Conservation (phyloP, 495 filamentous ascomycete species). For the Tirmania nivea region DNA sequence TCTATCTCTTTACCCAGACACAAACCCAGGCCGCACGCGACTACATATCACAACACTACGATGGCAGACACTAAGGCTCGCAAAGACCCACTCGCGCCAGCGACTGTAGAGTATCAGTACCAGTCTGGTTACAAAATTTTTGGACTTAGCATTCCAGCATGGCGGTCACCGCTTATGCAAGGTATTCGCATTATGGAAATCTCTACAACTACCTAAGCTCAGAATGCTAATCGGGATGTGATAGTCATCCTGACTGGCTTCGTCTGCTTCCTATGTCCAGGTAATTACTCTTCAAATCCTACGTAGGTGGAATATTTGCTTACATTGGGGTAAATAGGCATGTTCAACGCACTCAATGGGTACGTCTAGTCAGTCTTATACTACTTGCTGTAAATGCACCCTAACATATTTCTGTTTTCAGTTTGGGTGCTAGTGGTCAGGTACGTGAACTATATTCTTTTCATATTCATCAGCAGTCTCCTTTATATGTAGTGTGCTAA, state of each 20-base stretch:
- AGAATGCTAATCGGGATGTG: background rate
- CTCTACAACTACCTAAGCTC: background rate
- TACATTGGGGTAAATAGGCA: constrained; percentile 6
- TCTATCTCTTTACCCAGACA: too few relatives aligned
- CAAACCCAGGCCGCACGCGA: too few relatives aligned
- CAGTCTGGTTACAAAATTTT: constrained; percentile 4
- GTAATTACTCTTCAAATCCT: constrained; percentile 26
- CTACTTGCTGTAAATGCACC: too few relatives aligned
- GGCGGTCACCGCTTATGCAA: constrained; percentile 15
- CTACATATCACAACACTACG: too few relatives aligned
- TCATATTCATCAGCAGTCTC: too few relatives aligned
- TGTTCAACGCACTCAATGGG: constrained; percentile 53
- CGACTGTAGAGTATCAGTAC: background rate
- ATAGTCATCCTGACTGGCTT: constrained; percentile 43
- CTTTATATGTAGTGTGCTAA: too few relatives aligned
- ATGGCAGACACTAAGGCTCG: too few relatives aligned
- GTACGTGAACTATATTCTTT: background rate
- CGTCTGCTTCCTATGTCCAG: constrained; percentile 78
- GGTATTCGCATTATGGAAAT: constrained; percentile 3
- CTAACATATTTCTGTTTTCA: background rate
- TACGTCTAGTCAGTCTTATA: background rate
- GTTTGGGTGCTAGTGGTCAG: constrained; percentile 56
- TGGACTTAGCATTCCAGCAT: constrained; percentile 13
- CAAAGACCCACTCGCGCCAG: too few relatives aligned
- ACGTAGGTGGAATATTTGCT: background rate